Percentiles rank a stretch among this genome's conserved stretches.
phyloP scores from a whole-genome alignment of 1,284 basidiomycete species.

The Boletellus deceptivus region DNA sequence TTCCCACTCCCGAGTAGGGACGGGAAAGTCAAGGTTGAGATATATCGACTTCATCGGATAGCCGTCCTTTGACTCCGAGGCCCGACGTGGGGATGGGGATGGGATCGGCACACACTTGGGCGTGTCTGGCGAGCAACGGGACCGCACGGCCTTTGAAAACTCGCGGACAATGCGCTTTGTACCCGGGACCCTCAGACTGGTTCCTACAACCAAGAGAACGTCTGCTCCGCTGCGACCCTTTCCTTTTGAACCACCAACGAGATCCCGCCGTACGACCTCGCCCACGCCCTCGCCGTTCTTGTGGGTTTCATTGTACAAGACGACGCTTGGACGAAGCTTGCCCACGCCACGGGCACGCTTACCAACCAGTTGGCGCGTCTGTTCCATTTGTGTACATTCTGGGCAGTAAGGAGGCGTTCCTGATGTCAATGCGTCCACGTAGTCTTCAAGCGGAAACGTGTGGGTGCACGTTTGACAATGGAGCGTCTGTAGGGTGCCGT shows the following conservation, averaged over 20 bases:
- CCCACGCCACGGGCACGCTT: slow-evolving; percentile 84
- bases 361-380: slow-evolving; percentile 68
- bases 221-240: slow-evolving; percentile 74
- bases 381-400: slow-evolving; percentile 69
- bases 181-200: slow-evolving; percentile 86
- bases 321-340: slow-evolving; percentile 81
- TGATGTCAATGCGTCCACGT: slow-evolving; percentile 53
- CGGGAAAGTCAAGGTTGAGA: slow-evolving; percentile 88
- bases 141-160: slow-evolving; percentile 78
- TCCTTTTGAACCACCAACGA: slow-evolving; percentile 65
- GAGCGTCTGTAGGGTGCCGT: slow-evolving; percentile 80
- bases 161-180: slow-evolving; percentile 93
- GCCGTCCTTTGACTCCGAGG: slow-evolving; percentile 40
- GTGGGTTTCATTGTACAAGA: slow-evolving; percentile 89
- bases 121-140: slow-evolving; percentile 36
- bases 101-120: slow-evolving; percentile 35
- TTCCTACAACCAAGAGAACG: slow-evolving; percentile 87
- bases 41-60: slow-evolving; percentile 72
- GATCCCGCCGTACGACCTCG: slow-evolving; percentile 71
- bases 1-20: slow-evolving; percentile 84
- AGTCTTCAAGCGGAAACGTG: slow-evolving; percentile 61
- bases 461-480: slow-evolving; percentile 82
- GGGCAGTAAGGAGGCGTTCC: slow-evolving; percentile 79
- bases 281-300: slow-evolving; percentile 88
- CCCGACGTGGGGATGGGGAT: slow-evolving; percentile 41